These are phyloP conservation scores for Aspergillus nomiae DNA, from an alignment of 2,329 filamentous ascomycete genomes.

Conservation along the genomic window DNA sequence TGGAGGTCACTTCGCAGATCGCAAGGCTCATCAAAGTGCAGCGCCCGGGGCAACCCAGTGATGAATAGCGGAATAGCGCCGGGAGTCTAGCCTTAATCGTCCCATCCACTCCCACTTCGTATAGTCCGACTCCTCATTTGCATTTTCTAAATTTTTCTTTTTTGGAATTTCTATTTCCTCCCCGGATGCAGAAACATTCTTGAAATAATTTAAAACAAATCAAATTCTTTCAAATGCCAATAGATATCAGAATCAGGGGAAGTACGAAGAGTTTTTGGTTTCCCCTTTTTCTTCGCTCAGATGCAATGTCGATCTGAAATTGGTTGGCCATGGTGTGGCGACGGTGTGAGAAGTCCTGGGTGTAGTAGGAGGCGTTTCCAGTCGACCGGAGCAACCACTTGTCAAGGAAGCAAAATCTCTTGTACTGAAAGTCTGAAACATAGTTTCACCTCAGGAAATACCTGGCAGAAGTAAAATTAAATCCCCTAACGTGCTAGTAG, in stretches of 20 bases:
- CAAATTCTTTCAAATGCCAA: background rate
- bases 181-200: background rate
- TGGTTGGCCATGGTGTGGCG: background rate
- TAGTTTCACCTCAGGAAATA: background rate
- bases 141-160: too few relatives aligned
- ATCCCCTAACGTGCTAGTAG: background rate
- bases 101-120: background rate
- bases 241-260: background rate
- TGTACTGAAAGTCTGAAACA: background rate
- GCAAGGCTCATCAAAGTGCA: constrained; percentile 3
- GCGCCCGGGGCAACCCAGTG: constrained; percentile 2
- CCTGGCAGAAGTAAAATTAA: background rate
- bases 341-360: background rate
- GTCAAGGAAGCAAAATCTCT: background rate
- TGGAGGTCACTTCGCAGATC: constrained; percentile 1
- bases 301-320: background rate
- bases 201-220: background rate
- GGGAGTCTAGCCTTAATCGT: constrained; percentile 4
- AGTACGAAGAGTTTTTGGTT: background rate
- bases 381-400: background rate
- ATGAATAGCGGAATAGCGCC: constrained; percentile 4
- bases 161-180: background rate
- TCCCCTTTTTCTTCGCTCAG: background rate
- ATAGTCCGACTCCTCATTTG: too few relatives aligned
- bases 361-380: background rate